A percentile compares a stretch with the other conserved stretches of the same genome.
Conservation (phyloP, 345 rosid genomes). For the Kandelia obovata region DNA sequence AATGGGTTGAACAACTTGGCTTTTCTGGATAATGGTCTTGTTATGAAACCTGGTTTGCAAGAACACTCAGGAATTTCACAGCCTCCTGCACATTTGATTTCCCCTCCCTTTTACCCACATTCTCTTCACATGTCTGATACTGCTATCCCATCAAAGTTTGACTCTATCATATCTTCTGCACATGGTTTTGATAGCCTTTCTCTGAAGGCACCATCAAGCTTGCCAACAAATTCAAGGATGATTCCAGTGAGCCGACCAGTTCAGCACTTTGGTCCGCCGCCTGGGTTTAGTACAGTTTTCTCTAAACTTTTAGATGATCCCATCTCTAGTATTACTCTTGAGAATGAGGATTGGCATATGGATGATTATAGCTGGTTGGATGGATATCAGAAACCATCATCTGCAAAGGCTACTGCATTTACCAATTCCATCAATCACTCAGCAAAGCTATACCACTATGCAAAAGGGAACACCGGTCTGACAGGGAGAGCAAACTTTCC, state of each 20-base stretch:
- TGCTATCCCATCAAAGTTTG: slow-evolving; percentile 43
- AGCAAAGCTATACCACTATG: slow-evolving; percentile 44
- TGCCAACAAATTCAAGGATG: slow-evolving; percentile 42
- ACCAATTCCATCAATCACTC: slow-evolving; percentile 38
- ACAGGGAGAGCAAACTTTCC: slow-evolving; percentile 64
- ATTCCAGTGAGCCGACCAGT: slow-evolving; percentile 73
- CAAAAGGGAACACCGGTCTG: slow-evolving; percentile 43
- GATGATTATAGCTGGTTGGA: slow-evolving; percentile 99
- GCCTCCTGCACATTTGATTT: slow-evolving; percentile 31
- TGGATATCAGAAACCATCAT: slow-evolving; percentile 69
- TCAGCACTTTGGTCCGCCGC: slow-evolving; percentile 87
- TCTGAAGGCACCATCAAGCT: slow-evolving; percentile 33
- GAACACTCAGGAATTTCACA: slow-evolving; percentile 38
- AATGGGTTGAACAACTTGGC: slow-evolving; percentile 50
- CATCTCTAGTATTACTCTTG: slow-evolving; percentile 36
- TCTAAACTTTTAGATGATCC: slow-evolving; percentile 47
- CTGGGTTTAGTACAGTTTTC: slow-evolving; percentile 73
- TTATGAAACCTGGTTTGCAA: slow-evolving; percentile 43
- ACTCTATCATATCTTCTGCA: slow-evolving; percentile 43
- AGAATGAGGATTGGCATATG: slow-evolving; percentile 29
- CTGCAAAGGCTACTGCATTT: slow-evolving; percentile 42
- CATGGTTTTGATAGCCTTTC: slow-evolving; percentile 37
- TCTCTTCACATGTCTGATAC: slow-evolving; percentile 43
- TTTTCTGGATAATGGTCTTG: slow-evolving; percentile 56
- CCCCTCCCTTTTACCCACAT: slow-evolving; percentile 42